Base-by-base conservation (phyloP, 768 basidiomycete genomes). In the Suillus subluteus region DNA sequence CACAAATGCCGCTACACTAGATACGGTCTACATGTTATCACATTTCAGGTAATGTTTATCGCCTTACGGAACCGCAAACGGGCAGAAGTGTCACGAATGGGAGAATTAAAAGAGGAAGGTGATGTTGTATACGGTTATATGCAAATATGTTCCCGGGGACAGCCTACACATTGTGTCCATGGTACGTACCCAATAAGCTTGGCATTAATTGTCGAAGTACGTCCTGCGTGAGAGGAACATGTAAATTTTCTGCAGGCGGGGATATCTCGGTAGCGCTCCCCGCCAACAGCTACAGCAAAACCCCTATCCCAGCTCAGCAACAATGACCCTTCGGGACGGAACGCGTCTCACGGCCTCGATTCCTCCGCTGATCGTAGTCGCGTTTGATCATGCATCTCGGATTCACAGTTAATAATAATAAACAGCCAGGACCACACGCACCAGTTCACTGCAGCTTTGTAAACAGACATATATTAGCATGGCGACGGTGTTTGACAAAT, bases 271-370 rank as follows among this genome's bases (percentile, higher is more conserved):
- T 18, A 26, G 43, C 58, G 16, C 21, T 35, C 21, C 55, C 32
- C 55, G 2, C 32, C 32, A 55, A 55, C 54, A 35, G 16, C 58
- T 41, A 26, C 40, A 43, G 40, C 30, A 30, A 40, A 59, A 30
- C 32, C 55, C 55, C 58, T 61, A 41, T 61, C 40, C 41, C 40
- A 41, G 40, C 40, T 61, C 40, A 61, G 58, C 9, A 32, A 56
- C 55, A 56, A 35, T 35, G 55, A 12, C 55, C 55, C 55, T 35
- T 32, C 32, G 21, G 18, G 11, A 12, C 32, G 55, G 32, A 56
- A 35, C n/a, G 18, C 55, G 3, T 56, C 55, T 32, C 55, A 56
- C 55, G 55, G 3, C 40, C 58, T 61, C 11, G 58, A 41, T 61
- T 41, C 37, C 38, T 30, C 58, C 40, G 58, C 40, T 61, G 58